Evolutionary conservation across 2,329 filamentous ascomycete species (phyloP), one percentile per base, ranked within the genome.

Genomic region (Pseudogymnoascus sp.): DNA sequence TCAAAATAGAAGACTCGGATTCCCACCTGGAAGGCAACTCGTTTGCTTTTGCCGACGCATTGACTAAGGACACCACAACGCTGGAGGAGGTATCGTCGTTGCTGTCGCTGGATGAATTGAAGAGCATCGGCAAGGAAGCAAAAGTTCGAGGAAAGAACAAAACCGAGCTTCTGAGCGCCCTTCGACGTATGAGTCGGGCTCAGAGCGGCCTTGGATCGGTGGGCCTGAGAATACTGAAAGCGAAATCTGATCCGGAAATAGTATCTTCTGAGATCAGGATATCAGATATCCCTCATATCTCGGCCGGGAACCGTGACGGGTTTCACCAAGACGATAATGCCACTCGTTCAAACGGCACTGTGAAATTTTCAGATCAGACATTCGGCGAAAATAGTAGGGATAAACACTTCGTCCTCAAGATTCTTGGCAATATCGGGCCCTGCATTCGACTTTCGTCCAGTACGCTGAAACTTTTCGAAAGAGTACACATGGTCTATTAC

Each of bases 401-500:
- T 71, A 79, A 80, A 7, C 85, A 95, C 74, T 95, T 93, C 68
- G 77, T 91, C 1, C 79, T 81, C 60, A 96, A 91, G 74, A 93
- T 96, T 45, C 76, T 93, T 68, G 81, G 82, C 31, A 86, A 87
- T 64, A 89, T 90, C 0, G 95, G 95, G 0, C 86, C 91, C 12
- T 96, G 93, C 68, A 87, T 97, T 66, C 83, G 93, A 39, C 83
- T 99, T 11, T 91, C 91, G 0, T 76, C 87, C 0, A 77, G 83
- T 0, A 82, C 87, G 0, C 83, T 92, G 66, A 91, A 87, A 70
- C 82, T 99, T 0, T 99, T 99, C 70, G 92, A 97, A 74, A 85
- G 95, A 26, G 92, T 97, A 0, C 95, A 97, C 76, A 78, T 99
- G 2, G 92, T 99, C 29, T 99, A 97, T 74, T 97, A 97, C 74